Evolutionary conservation across 495 filamentous ascomycete species (phyloP), one percentile per base, ranked within the genome.

Genomic region (Trichocladium antarcticum): DNA sequence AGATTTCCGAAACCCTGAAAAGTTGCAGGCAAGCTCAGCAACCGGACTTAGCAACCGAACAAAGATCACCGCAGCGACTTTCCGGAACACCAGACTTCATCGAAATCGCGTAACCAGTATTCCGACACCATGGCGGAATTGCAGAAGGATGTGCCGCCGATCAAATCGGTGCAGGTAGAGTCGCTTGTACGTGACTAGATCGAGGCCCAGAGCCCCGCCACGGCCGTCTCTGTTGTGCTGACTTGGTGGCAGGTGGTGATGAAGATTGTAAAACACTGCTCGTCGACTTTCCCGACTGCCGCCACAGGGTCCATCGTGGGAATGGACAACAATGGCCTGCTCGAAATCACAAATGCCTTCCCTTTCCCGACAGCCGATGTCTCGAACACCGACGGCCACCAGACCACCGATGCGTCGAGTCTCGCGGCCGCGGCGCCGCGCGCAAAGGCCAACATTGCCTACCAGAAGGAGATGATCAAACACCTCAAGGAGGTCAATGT

Each of bases 401-500:
- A 85, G 63, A 86, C 85, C n/a, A n/a, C n/a, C 67, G 81, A 81
- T 50, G 72, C 84, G 9, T 82, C 84, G 32, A 83, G 83, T 58
- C 70, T 85, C 8, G 89, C 92, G 8, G 85, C 87, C 22, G 85
- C 86, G 11, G 92, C 93, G 31, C 92, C 92, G 49, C 80, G 92
- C 45, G 82, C 88, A 16, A 98, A 97, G 73, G 76, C 85, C 41
- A 96, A 95, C 63, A 74, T 79, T 14, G 72, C 70, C 50, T 98
- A 98, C 67, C 89, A 95, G 71, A 84, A 82, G 51, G 93, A 98
- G 69, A 97, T 97, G 92, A 89, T 98, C 64, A 84, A 86, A 55
- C 89, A 88, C 67, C 74, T 98, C 32, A 80, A 89, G 61, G 93
- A 96, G 68, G 93, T 98, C 57, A 98, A 98, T 63, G 85, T 97